Evolutionary conservation across 2,329 filamentous ascomycete genomes (phyloP), one percentile per base, ranked within the genome.

Genomic region (Biscogniauxia mediterranea): DNA sequence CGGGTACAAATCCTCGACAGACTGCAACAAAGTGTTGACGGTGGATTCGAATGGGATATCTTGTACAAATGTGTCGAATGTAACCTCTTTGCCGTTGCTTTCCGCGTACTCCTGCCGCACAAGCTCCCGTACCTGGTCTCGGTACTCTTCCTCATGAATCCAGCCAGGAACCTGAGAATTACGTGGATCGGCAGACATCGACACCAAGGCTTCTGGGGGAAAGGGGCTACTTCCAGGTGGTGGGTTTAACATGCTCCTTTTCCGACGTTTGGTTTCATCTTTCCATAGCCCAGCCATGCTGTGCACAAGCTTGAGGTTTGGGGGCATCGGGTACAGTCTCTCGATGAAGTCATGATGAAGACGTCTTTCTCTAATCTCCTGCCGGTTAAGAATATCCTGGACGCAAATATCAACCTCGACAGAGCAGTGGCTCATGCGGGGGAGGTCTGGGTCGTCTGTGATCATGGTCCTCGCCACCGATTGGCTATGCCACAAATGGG

Each of bases 251-350:
- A 94, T 89, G 53, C 85, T 85, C 54, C 84, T 81, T 74, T 91
- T 94, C 32, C 93, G 85, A 52, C 93, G 85, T 61, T 87, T 87
- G 0, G 89, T 92, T 75, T 98, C 95, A 68, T 97, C 92, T 72
- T 88, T 88, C 95, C 95, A 99, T 2, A 99, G 77, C 0, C 91
- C 90, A 59, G 92, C 93, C 91, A 99, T 94, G 65, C 95, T 99
- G 71, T 92, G 88, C 5, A 99, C 93, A 11, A 97, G 82, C 71
- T 96, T 97, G 71, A 93, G 80, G 65, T 91, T 87, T 0, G 82
- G 75, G 0, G 85, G 79, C 20, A 89, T 74, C 2, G 91, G 88
- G 42, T 83, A 80, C 11, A 86, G 75, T 13, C 86, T 83, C 74
- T 98, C 95, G 21, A 89, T 79, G 68, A 99, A 97, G 70, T 93